Evolutionary conservation across 345 rosid genomes (phyloP).

Genomic region (Bretschneidera sinensis): DNA sequence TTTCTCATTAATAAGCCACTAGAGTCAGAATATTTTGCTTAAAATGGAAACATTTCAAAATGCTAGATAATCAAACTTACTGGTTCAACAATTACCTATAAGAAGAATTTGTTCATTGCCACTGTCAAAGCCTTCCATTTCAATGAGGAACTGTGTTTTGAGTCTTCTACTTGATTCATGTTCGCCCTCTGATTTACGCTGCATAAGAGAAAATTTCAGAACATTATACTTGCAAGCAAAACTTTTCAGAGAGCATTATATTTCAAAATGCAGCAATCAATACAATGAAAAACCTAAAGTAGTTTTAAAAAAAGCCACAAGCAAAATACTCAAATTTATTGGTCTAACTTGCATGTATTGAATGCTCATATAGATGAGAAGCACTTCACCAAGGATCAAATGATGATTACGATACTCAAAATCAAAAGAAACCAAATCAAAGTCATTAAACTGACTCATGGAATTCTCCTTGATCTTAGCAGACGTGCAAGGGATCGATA

Average conservation of each 20-base stretch:
- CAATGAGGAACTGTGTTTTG: constrained; percentile 91
- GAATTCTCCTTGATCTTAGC: neutral
- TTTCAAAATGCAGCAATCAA: neutral
- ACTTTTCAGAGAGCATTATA: no score
- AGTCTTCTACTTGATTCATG: constrained; percentile 96
- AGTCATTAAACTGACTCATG: neutral
- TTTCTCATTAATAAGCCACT: neutral
- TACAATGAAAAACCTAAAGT: neutral
- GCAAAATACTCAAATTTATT: neutral
- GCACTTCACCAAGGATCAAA: neutral
- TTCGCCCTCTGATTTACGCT: constrained; percentile 99
- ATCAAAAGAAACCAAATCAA: neutral
- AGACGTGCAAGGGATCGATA: neutral
- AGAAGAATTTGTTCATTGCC: constrained; percentile 88
- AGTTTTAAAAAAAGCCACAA: neutral
- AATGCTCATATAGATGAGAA: neutral
- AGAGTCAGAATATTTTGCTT: neutral
- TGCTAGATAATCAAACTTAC: no score
- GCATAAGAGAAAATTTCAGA: constrained; percentile 25
- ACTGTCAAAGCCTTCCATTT: constrained; percentile 95
- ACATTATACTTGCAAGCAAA: constrained; percentile 5
- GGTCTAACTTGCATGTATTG: neutral
- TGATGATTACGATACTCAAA: no score
- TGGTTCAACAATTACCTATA: constrained; percentile 53
- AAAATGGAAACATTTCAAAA: neutral